phyloP scores from a whole-genome alignment of 225 moss, liverwort and hornwort genomes.

The Straminergon stramineum region DNA sequence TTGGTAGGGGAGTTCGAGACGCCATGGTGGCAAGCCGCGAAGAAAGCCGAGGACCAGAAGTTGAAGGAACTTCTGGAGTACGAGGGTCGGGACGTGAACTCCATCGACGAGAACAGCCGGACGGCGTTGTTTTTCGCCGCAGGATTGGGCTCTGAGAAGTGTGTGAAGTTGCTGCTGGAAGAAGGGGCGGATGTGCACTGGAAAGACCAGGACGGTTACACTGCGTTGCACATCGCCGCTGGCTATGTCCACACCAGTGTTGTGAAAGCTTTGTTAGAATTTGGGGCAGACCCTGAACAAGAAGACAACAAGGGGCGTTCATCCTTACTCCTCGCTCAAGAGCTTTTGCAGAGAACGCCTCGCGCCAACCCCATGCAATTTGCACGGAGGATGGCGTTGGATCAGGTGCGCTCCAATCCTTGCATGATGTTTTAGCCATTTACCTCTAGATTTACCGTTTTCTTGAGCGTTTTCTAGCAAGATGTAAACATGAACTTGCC shows the following conservation, averaged over 20 bases:
- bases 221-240: constrained; percentile 85
- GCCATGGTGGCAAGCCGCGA: constrained; percentile 88
- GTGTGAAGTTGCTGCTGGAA: constrained; percentile 55
- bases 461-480: background rate
- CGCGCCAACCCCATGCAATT: constrained; percentile 83
- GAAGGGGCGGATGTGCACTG: constrained; percentile 85
- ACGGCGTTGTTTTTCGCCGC: constrained; percentile 78
- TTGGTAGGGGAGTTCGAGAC: constrained; percentile 70
- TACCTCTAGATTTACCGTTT: background rate
- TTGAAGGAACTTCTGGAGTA: constrained; percentile 51
- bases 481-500: background rate
- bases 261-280: constrained; percentile 61
- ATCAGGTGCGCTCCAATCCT: constrained; percentile 40
- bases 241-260: constrained; percentile 87
- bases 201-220: constrained; percentile 82
- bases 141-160: constrained; percentile 73
- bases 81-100: constrained; percentile 82
- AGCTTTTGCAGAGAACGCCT: constrained; percentile 66
- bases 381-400: constrained; percentile 76
- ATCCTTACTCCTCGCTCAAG: constrained; percentile 72
- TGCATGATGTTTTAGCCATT: background rate
- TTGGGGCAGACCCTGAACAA: constrained; percentile 82
- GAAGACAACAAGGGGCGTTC: constrained; percentile 89
- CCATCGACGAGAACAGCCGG: constrained; percentile 70
- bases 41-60: constrained; percentile 66